Conservation (phyloP, 1,284 basidiomycete genomes). For the Exsudoporus floridanus region DNA sequence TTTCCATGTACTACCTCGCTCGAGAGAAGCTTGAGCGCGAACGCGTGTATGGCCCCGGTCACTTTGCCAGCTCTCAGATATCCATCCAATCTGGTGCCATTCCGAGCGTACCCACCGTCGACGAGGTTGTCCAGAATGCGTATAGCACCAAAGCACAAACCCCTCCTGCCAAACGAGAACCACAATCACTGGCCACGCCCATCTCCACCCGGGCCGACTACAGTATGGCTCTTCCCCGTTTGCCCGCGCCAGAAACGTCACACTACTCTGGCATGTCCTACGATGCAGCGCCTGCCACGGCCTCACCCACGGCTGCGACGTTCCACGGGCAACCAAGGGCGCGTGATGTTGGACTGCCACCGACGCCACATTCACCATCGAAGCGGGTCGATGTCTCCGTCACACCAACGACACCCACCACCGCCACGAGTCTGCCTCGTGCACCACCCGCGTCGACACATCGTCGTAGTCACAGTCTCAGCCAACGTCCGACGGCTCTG, state of each 20-base stretch:
- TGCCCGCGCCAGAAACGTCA: conserved; percentile 77
- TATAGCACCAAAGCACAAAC: conserved; percentile 28
- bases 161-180: conserved; percentile 26
- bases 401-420: conserved; percentile 36
- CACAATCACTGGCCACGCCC: conserved; percentile 11
- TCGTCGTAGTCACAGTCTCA: conserved; percentile 73
- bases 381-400: conserved; percentile 39
- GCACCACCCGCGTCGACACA: conserved; percentile 69
- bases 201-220: conserved; percentile 61
- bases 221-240: conserved; percentile 75
- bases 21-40: conserved; percentile 95
- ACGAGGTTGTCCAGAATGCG: conserved; percentile 26
- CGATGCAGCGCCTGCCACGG: conserved; percentile 51
- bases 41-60: conserved; percentile 87
- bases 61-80: conserved; percentile 91
- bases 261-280: conserved; percentile 80
- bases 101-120: conserved; percentile 21
- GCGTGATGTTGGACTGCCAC: conserved; percentile 44
- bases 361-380: conserved; percentile 14
- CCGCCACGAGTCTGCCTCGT: conserved; percentile 45
- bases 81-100: conserved; percentile 33
- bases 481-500: conserved; percentile 58
- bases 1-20: conserved; percentile 96
- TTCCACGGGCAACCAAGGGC: conserved; percentile 63
- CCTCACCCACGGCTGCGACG: conserved; percentile 50